Evolutionary conservation across 495 filamentous ascomycete species (phyloP).

Genomic region (Penicillium goetzii): DNA sequence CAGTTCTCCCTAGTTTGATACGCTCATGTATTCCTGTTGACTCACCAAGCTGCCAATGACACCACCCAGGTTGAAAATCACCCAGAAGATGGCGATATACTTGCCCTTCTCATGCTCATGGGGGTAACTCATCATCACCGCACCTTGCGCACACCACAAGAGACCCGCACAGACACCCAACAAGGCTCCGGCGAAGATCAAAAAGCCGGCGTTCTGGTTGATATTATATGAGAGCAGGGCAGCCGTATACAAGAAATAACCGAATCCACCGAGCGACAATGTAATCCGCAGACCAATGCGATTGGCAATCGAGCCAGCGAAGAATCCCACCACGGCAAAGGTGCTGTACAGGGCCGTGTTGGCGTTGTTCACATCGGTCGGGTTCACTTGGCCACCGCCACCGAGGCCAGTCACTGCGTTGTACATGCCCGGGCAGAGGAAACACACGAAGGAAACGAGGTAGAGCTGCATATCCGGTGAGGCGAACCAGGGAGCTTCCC

Average conservation of each 20-base stretch:
- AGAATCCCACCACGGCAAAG: constrained; percentile 86
- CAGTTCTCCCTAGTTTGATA: neutral
- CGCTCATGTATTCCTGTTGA: neutral
- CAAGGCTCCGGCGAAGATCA: constrained; percentile 61
- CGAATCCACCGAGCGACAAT: constrained; percentile 78
- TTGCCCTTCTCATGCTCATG: constrained; percentile 79
- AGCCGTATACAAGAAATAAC: constrained; percentile 83
- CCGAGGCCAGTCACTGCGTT: constrained; percentile 79
- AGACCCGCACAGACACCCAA: constrained; percentile 79
- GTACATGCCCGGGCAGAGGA: constrained; percentile 87
- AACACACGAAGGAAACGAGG: constrained; percentile 83
- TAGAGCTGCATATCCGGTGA: constrained; percentile 74
- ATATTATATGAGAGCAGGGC: constrained; percentile 83
- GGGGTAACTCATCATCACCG: constrained; percentile 96
- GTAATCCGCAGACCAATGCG: constrained; percentile 73
- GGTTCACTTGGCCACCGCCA: constrained; percentile 67
- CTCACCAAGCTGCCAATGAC: constrained; percentile 83
- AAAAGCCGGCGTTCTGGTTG: constrained; percentile 62
- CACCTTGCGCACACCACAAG: constrained; percentile 90
- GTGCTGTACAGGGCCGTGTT: constrained; percentile 77
- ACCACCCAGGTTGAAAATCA: constrained; percentile 92
- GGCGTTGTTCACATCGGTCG: constrained; percentile 67
- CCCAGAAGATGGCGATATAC: constrained; percentile 91
- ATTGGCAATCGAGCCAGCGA: constrained; percentile 79
- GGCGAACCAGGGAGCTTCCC: constrained; percentile 69